phyloP scores from a whole-genome alignment of 2,329 filamentous ascomycete genomes.

The Colletotrichum sp. region DNA sequence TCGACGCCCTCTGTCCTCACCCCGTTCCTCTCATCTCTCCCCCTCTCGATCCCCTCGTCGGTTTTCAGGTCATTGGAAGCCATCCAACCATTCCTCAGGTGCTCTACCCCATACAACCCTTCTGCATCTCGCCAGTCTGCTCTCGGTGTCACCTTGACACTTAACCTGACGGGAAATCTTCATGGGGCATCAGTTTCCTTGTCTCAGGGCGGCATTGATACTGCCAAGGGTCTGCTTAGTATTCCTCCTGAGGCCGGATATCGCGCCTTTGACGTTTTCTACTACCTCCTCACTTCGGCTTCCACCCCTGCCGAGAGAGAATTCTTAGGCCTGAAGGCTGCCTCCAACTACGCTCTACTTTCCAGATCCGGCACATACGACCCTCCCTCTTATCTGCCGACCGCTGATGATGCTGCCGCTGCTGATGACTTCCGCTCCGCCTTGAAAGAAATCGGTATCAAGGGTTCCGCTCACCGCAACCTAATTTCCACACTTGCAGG shows the following conservation, averaged over 20 bases:
- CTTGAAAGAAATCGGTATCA: slow-evolving; percentile 92
- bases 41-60: slow-evolving; percentile 76
- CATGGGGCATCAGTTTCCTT: slow-evolving; percentile 78
- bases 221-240: slow-evolving; percentile 76
- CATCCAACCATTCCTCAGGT: slow-evolving; percentile 84
- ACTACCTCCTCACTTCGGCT: slow-evolving; percentile 91
- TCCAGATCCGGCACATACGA: slow-evolving; percentile 84
- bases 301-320: slow-evolving; percentile 89
- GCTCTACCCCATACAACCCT: slow-evolving; percentile 89
- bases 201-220: slow-evolving; percentile 88
- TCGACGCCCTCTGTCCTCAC: slow-evolving; percentile 85
- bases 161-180: slow-evolving; percentile 81
- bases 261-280: slow-evolving; percentile 96
- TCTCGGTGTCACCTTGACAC: slow-evolving; percentile 79
- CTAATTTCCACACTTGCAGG: slow-evolving; percentile 87
- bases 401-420: slow-evolving; percentile 88
- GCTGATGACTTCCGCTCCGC: slow-evolving; percentile 91
- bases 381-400: slow-evolving; percentile 87
- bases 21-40: slow-evolving; percentile 82
- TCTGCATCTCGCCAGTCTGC: slow-evolving; percentile 81
- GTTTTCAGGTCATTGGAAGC: slow-evolving; percentile 82
- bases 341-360: slow-evolving; percentile 79
- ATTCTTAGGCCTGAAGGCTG: slow-evolving; percentile 79
- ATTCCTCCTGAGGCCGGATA: slow-evolving; percentile 82
- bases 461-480: slow-evolving; percentile 80